phyloP scores from a whole-genome alignment of 345 rosid genomes.

The Syzygium grande region DNA sequence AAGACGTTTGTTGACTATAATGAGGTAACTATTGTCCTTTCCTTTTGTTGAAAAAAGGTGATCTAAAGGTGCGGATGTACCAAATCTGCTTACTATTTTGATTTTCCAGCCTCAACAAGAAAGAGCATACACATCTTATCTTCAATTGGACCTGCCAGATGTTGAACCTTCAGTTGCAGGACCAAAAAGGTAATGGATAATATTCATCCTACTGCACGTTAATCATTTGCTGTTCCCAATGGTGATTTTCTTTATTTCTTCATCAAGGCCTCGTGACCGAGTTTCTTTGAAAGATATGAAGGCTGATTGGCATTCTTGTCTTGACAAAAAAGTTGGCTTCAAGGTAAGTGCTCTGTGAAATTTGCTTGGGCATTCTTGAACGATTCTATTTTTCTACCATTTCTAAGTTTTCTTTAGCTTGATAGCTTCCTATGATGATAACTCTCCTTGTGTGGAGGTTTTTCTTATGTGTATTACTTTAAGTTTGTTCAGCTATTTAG shows the following conservation, averaged over 20 bases:
- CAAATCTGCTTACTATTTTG: background rate
- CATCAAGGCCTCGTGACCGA: slow-evolving; percentile 68
- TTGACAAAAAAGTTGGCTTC: slow-evolving; percentile 39
- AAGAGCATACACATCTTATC: slow-evolving; percentile 61
- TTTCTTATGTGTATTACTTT: background rate
- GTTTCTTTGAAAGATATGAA: slow-evolving; percentile 77
- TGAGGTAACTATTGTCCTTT: slow-evolving; percentile 35
- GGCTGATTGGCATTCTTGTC: slow-evolving; percentile 88
- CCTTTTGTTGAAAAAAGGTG: background rate
- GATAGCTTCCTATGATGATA: background rate
- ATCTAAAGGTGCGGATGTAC: background rate
- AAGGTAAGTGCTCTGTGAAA: background rate
- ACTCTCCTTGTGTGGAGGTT: background rate
- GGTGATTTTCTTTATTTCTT: background rate
- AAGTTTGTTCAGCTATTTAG: background rate
- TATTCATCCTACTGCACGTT: background rate
- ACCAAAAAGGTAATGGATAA: slow-evolving; percentile 64
- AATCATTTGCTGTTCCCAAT: background rate
- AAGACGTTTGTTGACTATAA: slow-evolving; percentile 79
- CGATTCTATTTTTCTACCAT: background rate
- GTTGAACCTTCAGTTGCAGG: slow-evolving; percentile 90
- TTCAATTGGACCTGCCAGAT: slow-evolving; percentile 60
- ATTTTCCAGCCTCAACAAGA: slow-evolving; percentile 61
- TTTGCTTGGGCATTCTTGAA: background rate
- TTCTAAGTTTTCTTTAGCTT: background rate